Evolutionary conservation across 2,329 filamentous ascomycete species (phyloP).

Genomic region (Aureobasidium uvarum): DNA sequence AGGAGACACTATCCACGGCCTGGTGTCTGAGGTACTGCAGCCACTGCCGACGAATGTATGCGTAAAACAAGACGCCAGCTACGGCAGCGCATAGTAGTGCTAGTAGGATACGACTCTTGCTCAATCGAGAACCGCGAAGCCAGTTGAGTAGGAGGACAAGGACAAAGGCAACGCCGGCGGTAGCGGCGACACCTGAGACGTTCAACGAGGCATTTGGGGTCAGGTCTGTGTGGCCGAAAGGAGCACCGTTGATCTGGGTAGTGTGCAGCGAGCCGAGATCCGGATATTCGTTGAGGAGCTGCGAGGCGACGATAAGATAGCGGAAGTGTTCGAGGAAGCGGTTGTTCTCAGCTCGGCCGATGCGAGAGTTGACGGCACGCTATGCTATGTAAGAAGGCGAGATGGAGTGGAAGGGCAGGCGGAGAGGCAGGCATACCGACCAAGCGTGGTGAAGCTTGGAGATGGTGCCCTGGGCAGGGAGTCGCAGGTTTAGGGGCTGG

Average conservation of each 20-base stretch:
- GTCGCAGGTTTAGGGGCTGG: conserved; percentile 45
- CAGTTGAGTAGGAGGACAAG: conserved; percentile 70
- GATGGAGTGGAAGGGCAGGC: no score
- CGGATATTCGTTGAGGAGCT: conserved; percentile 70
- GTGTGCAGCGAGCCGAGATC: conserved; percentile 44
- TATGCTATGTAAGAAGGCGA: conserved; percentile 38
- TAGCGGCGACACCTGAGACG: conserved; percentile 58
- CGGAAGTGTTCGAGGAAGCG: conserved; percentile 90
- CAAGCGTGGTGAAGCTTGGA: conserved; percentile 31
- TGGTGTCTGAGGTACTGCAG: conserved; percentile 74
- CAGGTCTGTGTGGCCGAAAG: neutral
- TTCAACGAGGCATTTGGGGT: neutral
- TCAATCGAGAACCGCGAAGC: conserved; percentile 50
- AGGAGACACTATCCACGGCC: conserved; percentile 65
- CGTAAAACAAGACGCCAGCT: conserved; percentile 61
- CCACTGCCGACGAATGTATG: conserved; percentile 76
- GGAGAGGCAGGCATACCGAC: conserved; percentile 22
- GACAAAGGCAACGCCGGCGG: conserved; percentile 61
- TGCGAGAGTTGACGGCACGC: conserved; percentile 65
- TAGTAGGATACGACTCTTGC: conserved; percentile 51
- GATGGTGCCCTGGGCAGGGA: conserved; percentile 36
- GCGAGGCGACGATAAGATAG: conserved; percentile 88
- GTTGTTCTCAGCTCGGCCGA: conserved; percentile 75
- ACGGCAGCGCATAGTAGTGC: conserved; percentile 53
- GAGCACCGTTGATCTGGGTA: conserved; percentile 28